Conservation (phyloP, 2,329 filamentous ascomycete genomes). For the Endoconidiophora laricicola region DNA sequence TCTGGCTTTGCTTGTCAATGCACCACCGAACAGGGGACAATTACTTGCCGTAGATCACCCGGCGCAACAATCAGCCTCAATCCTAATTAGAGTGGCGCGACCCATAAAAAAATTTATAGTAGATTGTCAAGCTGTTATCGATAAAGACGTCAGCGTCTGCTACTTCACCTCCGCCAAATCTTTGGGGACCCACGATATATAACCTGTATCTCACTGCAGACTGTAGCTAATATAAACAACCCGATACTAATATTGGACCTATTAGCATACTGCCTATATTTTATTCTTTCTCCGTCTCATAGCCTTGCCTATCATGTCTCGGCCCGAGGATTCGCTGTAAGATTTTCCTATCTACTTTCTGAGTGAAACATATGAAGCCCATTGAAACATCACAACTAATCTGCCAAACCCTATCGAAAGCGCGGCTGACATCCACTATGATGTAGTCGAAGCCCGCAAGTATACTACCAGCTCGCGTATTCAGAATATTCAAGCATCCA, state of each 20-base stretch:
- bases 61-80: too few species aligned
- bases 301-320: conserved; percentile 54
- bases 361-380: not conserved
- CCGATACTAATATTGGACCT: too few species aligned
- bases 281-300: too few species aligned
- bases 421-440: conserved; percentile 92
- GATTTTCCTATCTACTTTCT: not conserved
- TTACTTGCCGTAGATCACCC: too few species aligned
- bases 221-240: too few species aligned
- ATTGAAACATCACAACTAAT: not conserved
- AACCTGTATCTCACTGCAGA: too few species aligned
- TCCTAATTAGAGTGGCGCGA: not conserved
- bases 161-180: too few species aligned
- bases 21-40: too few species aligned
- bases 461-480: conserved; percentile 96
- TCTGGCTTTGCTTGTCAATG: too few species aligned
- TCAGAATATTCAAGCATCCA: conserved; percentile 82
- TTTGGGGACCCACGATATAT: too few species aligned
- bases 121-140: not conserved
- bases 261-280: too few species aligned
- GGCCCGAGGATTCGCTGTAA: conserved; percentile 87
- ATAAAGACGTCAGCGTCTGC: not conserved
- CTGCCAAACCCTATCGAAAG: conserved; percentile 26
- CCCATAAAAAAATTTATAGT: conserved; percentile 6
- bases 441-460: conserved; percentile 87